Evolutionary conservation across 2,329 filamentous ascomycete species (phyloP).

Genomic region (Polytolypa hystricis): DNA sequence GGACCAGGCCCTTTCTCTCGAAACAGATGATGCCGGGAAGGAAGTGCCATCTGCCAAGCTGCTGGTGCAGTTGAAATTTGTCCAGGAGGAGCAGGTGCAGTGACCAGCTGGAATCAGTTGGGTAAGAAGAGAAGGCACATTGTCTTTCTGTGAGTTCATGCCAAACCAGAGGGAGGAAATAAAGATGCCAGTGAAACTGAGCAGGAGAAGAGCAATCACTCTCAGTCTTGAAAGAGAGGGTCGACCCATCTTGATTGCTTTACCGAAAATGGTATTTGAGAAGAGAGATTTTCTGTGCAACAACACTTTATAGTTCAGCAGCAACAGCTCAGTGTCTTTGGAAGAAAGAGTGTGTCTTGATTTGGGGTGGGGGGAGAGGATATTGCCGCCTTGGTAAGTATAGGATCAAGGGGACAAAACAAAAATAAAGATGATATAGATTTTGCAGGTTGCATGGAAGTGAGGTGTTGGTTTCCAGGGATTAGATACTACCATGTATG

Average conservation of each 20-base stretch:
- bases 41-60: constrained; percentile 22
- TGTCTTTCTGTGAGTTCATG: constrained; percentile 27
- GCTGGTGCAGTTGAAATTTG: constrained; percentile 27
- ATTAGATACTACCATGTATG: too few relatives aligned
- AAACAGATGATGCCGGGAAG: constrained; percentile 9
- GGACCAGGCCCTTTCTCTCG: constrained; percentile 15
- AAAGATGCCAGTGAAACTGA: too few relatives aligned
- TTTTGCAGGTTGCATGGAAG: too few relatives aligned
- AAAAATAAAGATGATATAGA: too few relatives aligned
- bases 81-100: constrained; percentile 27
- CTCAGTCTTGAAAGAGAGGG: constrained; percentile 1
- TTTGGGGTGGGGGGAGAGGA: too few relatives aligned
- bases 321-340: too few relatives aligned
- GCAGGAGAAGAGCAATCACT: too few relatives aligned
- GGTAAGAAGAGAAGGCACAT: constrained; percentile 25
- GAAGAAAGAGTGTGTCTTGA: too few relatives aligned
- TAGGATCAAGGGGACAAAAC: too few relatives aligned
- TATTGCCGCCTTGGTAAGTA: too few relatives aligned
- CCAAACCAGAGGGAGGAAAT: constrained; percentile 14
- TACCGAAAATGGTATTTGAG: background rate
- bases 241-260: constrained; percentile 2
- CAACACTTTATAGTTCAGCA: too few relatives aligned
- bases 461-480: too few relatives aligned
- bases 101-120: constrained; percentile 31
- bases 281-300: background rate